Conservation (phyloP, 1,284 basidiomycete species). For the Xanthoconium separans region DNA sequence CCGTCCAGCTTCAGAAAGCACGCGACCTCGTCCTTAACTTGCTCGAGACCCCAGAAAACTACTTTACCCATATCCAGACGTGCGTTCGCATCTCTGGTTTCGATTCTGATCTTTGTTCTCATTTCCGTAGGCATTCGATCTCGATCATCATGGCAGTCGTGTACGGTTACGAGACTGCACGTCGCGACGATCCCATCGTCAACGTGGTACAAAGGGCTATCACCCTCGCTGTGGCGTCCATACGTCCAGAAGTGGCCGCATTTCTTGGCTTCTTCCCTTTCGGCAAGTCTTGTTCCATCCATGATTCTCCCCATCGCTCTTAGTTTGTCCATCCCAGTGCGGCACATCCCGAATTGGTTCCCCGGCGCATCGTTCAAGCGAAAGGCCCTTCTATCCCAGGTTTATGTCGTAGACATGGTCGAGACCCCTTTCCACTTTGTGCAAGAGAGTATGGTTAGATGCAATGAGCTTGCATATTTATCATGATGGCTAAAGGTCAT, state of each 20-base stretch:
- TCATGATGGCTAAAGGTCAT: no score
- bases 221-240: neutral
- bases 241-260: neutral
- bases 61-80: slow-evolving; percentile 25
- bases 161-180: slow-evolving; percentile 21
- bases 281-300: no score
- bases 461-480: no score
- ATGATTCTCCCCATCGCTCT: no score
- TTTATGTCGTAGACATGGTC: slow-evolving; percentile 19
- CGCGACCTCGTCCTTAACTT: slow-evolving; percentile 20
- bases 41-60: slow-evolving; percentile 23
- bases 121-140: slow-evolving; percentile 19
- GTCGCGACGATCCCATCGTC: slow-evolving; percentile 25
- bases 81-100: neutral
- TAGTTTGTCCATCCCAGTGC: slow-evolving; percentile 8
- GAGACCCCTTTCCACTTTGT: slow-evolving; percentile 30
- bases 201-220: neutral
- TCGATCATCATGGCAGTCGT: slow-evolving; percentile 26
- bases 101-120: no score
- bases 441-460: slow-evolving; percentile 12
- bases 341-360: slow-evolving; percentile 29
- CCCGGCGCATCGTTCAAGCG: slow-evolving; percentile 32
- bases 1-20: slow-evolving; percentile 18
- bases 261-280: neutral
- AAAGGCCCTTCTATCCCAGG: slow-evolving; percentile 13